Base-by-base conservation (phyloP, 352 stramenopile species). In the Phytophthora constricta region DNA sequence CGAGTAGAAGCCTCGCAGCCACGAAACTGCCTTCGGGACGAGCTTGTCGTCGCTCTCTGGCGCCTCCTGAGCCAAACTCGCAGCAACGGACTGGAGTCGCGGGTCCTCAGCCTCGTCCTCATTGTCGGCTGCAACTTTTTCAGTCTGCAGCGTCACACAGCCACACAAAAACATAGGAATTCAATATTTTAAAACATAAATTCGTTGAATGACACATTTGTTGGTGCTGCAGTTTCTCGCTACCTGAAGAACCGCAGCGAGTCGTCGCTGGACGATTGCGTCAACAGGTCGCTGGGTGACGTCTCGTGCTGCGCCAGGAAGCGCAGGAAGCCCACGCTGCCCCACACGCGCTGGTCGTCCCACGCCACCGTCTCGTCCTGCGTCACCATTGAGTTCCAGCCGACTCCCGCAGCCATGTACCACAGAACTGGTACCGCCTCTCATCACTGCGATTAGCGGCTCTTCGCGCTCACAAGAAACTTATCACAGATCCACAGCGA, bases 1-100 rank as follows among this genome's bases (percentile, higher is more conserved):
- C 41, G 77, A 87, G 55, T 85, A 94, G 65, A 94, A 94, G 45
- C 71, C 70, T 23, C 65, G 61, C 39, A 92, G 65, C 86, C 86
- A 94, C 0, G 51, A 1, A 17, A 90, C 77, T 7, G 68, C 63
- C 20, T 60, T 34, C 3, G 68, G 69, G 5, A 50, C 5, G 11
- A 70, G 28, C 14, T 55, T 49, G 48, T 37, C 33, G 8, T 63
- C 67, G 1, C 43, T 41, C 65, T 59, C 17, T 27, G 54, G 45
- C 19, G 61, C 49, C 54, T 69, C 65, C 47, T 58, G 50, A 26
- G 52, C 9, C 48, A 79, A 64, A 49, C 37, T 62, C 23, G 62
- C 62, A 19, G 62, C 43, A 17, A 79, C 70, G 11, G 47, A 51
- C 26, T 70, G 52, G 11, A 79, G 43, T 14, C 58, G 42, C 54